A percentile compares a stretch with the other conserved stretches of the same genome.
phyloP scores from a whole-genome alignment of 73 alveolate species.

The Paramecium biaurelia region DNA sequence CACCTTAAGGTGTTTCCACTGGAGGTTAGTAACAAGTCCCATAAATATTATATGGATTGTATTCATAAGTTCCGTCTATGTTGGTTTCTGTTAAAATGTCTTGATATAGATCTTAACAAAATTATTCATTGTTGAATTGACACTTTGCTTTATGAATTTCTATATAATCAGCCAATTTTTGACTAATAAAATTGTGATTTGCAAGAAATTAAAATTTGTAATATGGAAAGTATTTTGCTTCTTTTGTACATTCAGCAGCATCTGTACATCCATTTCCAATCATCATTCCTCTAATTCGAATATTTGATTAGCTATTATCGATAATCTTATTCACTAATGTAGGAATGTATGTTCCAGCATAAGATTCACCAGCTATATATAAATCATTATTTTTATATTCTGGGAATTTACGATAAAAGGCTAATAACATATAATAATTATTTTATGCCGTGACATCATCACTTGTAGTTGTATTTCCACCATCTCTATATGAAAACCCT shows the following conservation, averaged over 20 bases:
- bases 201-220: conserved; percentile 9
- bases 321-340: conserved; percentile 66
- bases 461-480: conserved; percentile 54
- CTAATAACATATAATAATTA: conserved; percentile 61
- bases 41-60: conserved; percentile 40
- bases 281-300: conserved; percentile 55
- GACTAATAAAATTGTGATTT: conserved; percentile 23
- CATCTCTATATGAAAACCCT: conserved; percentile 94
- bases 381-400: conserved; percentile 73
- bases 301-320: conserved; percentile 33
- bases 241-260: conserved; percentile 45
- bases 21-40: conserved; percentile 30
- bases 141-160: neutral
- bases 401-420: conserved; percentile 59
- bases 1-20: neutral
- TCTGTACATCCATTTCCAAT: conserved; percentile 62
- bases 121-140: neutral
- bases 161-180: neutral
- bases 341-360: conserved; percentile 97
- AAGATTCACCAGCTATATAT: conserved; percentile 90
- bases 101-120: conserved; percentile 10
- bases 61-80: neutral
- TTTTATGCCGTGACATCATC: conserved; percentile 74
- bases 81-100: neutral
- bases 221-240: conserved; percentile 18